phyloP scores from a whole-genome alignment of 352 stramenopile genomes.

The Phytophthora palmivora region DNA sequence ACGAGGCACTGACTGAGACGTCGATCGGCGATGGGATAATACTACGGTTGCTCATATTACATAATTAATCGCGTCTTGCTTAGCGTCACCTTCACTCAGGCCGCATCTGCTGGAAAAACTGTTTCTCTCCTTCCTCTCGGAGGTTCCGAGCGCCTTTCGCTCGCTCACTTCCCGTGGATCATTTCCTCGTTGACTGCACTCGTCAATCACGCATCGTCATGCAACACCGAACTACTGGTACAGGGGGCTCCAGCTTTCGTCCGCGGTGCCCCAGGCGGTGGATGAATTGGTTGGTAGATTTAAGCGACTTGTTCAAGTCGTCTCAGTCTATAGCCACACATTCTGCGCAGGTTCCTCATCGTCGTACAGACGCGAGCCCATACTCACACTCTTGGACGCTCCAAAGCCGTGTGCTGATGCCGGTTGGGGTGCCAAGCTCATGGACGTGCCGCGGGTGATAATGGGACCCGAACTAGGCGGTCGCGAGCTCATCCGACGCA shows the following conservation, averaged over 20 bases:
- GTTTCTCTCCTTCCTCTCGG: conserved; percentile 42
- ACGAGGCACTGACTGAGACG: background rate
- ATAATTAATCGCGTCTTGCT: conserved; percentile 48
- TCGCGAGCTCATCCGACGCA: conserved; percentile 63
- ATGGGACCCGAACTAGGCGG: conserved; percentile 49
- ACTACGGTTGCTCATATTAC: conserved; percentile 55
- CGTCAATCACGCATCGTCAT: conserved; percentile 48
- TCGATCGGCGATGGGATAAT: conserved; percentile 32
- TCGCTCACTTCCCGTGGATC: conserved; percentile 11
- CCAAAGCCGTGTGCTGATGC: conserved; percentile 47
- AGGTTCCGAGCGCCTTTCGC: conserved; percentile 25
- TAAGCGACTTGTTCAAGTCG: conserved; percentile 14
- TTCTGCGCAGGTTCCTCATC: conserved; percentile 77
- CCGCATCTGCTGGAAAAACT: conserved; percentile 34
- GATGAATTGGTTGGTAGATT: conserved; percentile 8
- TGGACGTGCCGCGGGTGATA: conserved; percentile 55
- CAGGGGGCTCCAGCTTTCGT: conserved; percentile 42
- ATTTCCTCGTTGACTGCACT: conserved; percentile 45
- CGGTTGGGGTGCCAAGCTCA: conserved; percentile 58
- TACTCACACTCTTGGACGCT: conserved; percentile 82
- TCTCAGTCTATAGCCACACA: conserved; percentile 73
- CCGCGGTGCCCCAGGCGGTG: conserved; percentile 30
- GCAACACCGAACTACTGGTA: conserved; percentile 51
- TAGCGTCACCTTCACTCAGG: conserved; percentile 25
- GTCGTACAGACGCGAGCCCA: conserved; percentile 57